A percentile compares a stretch with the other conserved stretches of the same genome.
Conservation (phyloP, 2,329 filamentous ascomycete genomes). For the Fragosphaeria purpurea region DNA sequence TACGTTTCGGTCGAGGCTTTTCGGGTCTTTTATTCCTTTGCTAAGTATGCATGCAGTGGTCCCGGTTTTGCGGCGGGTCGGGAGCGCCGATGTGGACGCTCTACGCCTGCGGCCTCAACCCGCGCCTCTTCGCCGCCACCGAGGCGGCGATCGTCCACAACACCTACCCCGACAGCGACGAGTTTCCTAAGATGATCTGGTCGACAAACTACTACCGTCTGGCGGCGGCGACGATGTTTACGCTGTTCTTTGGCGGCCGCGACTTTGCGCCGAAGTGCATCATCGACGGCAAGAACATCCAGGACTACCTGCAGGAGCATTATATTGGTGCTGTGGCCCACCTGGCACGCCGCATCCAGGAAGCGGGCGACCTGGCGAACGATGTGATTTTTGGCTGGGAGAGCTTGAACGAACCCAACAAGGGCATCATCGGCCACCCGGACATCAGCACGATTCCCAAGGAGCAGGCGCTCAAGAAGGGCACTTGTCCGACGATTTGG, state of each 20-base stretch:
- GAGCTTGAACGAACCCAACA: conserved; percentile 89
- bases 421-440: conserved; percentile 72
- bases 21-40: not conserved
- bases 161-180: conserved; percentile 72
- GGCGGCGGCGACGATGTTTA: conserved; percentile 83
- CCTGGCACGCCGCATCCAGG: conserved; percentile 73
- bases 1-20: conserved; percentile 31
- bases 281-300: conserved; percentile 85
- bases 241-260: conserved; percentile 80
- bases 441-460: conserved; percentile 74
- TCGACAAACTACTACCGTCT: conserved; percentile 91
- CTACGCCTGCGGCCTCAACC: conserved; percentile 87
- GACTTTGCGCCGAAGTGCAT: conserved; percentile 95
- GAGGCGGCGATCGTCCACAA: conserved; percentile 94
- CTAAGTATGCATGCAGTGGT: conserved; percentile 53
- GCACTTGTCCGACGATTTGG: conserved; percentile 87
- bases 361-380: conserved; percentile 80
- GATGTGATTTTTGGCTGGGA: conserved; percentile 92
- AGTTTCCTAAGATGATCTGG: conserved; percentile 99
- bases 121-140: conserved; percentile 71
- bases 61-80: conserved; percentile 84
- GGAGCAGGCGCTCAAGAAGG: conserved; percentile 85
- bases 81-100: conserved; percentile 97
- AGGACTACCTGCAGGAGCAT: conserved; percentile 85
- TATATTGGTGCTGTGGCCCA: conserved; percentile 73